Evolutionary conservation across 495 filamentous ascomycete species (phyloP).

Genomic region (Penicillium longicatenatum): DNA sequence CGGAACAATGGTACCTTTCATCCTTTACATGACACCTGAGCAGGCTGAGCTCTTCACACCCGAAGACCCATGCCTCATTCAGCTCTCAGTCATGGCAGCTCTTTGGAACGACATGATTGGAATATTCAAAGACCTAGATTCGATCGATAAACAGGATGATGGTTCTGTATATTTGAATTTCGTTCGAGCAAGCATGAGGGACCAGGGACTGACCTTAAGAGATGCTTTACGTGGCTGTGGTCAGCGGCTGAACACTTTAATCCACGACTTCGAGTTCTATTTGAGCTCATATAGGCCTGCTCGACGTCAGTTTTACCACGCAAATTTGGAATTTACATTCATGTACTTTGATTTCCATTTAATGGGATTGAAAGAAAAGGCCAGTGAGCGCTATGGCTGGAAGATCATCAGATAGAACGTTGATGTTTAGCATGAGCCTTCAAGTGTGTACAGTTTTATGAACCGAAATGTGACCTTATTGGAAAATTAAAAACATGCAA

Average conservation of each 20-base stretch:
- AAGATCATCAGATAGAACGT: neutral
- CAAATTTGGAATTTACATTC: neutral
- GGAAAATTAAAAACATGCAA: too few species aligned
- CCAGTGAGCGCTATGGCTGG: neutral
- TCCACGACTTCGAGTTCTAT: neutral
- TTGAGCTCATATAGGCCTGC: neutral
- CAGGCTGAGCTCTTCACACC: neutral
- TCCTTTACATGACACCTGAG: neutral
- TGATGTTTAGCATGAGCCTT: neutral
- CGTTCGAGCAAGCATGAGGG: neutral
- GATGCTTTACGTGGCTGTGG: neutral
- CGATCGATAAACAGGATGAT: neutral
- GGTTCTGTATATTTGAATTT: neutral
- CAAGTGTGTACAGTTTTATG: neutral
- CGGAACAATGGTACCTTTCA: neutral
- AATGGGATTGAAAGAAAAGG: neutral
- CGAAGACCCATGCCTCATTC: neutral
- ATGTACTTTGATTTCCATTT: neutral
- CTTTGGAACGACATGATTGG: neutral
- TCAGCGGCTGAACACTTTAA: neutral
- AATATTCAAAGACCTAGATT: neutral
- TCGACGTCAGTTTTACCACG: neutral
- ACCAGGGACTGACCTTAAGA: neutral
- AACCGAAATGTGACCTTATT: neutral
- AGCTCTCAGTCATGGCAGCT: neutral